phyloP scores from a whole-genome alignment of 305 asterid genomes.

The Solanum hybrid region DNA sequence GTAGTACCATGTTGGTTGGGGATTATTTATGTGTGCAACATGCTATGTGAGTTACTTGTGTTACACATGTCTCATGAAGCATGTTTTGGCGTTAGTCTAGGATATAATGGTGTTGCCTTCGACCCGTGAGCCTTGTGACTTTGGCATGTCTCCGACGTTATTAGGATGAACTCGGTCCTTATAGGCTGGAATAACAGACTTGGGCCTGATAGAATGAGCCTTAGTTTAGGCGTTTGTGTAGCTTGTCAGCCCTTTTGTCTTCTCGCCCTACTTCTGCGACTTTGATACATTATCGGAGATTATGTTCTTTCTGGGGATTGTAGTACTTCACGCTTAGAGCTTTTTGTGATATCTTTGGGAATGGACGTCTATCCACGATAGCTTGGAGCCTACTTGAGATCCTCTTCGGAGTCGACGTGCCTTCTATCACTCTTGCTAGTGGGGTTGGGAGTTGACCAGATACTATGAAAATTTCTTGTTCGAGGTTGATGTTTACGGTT shows the following conservation, averaged over 20 bases:
- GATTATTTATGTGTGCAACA: not conserved
- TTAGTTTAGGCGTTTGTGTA: not conserved
- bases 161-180: not conserved
- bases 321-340: not conserved
- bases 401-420: not conserved
- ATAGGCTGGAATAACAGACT: not conserved
- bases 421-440: not conserved
- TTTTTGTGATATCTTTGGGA: not conserved
- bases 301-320: not conserved
- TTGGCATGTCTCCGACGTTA: not conserved
- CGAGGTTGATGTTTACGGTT: too few species aligned
- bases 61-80: not conserved
- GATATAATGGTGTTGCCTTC: not conserved
- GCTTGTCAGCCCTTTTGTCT: not conserved
- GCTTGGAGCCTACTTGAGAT: not conserved
- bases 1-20: not conserved
- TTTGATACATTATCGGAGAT: not conserved
- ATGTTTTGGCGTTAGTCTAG: not conserved
- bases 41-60: not conserved
- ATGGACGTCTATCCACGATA: not conserved
- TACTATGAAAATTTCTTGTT: too few species aligned
- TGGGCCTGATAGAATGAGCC: not conserved
- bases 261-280: not conserved
- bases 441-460: not conserved
- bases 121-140: not conserved